Base-by-base conservation (phyloP, 768 basidiomycete species). In the Vishniacozyma victoriae region DNA sequence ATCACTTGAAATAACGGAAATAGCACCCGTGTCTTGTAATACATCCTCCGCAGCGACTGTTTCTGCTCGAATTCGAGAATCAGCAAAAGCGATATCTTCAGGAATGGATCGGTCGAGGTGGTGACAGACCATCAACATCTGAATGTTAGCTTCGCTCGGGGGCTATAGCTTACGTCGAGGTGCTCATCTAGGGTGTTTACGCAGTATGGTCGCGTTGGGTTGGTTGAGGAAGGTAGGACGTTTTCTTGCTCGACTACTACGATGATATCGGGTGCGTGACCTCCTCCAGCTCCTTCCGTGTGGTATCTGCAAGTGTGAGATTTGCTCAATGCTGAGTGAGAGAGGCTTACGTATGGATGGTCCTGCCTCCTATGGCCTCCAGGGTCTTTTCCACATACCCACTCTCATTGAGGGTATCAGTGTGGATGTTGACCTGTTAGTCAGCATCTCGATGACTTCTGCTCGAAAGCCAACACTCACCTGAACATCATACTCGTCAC, bases 81-180 rank as follows among this genome's bases (percentile, higher is more conserved):
- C 92, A 3, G 95, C 93, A 60, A 99, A 99, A 1, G 86, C 81
- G 35, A 96, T 77, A 59, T 99, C 95, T 74, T 99, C 95, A 1
- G 85, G 80, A 57, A 93, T 89, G n/a, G 78, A 79, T 58, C 77
- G 81, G 74, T 95, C 89, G 47, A 99, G 80, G 71, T 99, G 93
- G 70, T 99, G 93, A 71, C 91, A 95, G n/a, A 96, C 91, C 90
- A 97, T 96, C 19, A 97, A 77, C 95, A 97, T 99, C 92, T 95
- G 60, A 3, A 22, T 2, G 4, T 18, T 1, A 0, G 22, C 13
- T 13, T 3, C 24, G 35, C 12, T 35, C 15, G 41, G 15, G 38
- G 9, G 15, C 27, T 18, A 22, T 27, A 18, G 66, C 85, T 67
- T 62, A 93, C 93, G 66, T 97, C 95, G 14, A 95, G 81, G 74